Evolutionary conservation across 176 grass and related monocot genomes (phyloP).

Genomic region (Thinopyrum elongatum): DNA sequence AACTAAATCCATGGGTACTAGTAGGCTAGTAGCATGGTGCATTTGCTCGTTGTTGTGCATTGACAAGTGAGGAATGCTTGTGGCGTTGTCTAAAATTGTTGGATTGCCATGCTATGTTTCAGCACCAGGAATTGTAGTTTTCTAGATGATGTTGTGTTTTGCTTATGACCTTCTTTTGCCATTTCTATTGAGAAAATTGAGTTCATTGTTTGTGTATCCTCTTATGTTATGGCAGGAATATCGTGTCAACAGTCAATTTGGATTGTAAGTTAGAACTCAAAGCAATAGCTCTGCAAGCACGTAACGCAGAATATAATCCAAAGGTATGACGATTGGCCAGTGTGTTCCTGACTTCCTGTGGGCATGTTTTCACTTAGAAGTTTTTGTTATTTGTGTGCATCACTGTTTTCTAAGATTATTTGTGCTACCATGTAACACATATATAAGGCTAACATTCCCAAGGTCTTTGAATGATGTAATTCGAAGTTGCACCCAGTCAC

Average conservation of each 20-base stretch:
- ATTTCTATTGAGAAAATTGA: neutral
- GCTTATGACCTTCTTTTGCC: neutral
- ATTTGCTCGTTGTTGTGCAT: neutral
- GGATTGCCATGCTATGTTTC: neutral
- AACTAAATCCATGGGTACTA: neutral
- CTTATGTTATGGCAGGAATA: slow-evolving; percentile 60
- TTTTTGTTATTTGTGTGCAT: neutral
- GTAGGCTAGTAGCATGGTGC: neutral
- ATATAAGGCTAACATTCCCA: neutral
- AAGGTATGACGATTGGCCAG: slow-evolving; percentile 52
- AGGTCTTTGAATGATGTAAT: neutral
- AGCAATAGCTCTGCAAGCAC: slow-evolving; percentile 88
- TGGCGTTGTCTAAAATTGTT: neutral
- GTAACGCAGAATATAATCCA: slow-evolving; percentile 96
- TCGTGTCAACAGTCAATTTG: slow-evolving; percentile 96
- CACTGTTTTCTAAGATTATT: neutral
- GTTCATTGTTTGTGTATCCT: neutral
- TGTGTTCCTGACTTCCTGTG: neutral
- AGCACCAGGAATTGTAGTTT: neutral
- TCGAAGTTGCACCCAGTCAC: neutral
- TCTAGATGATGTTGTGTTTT: neutral
- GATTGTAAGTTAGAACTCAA: slow-evolving; percentile 97
- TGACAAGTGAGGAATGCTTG: neutral
- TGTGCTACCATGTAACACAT: neutral
- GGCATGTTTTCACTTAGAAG: neutral